Evolutionary conservation across 148 eudicot genomes (phyloP).

Genomic region (Pouteria glomerata): DNA sequence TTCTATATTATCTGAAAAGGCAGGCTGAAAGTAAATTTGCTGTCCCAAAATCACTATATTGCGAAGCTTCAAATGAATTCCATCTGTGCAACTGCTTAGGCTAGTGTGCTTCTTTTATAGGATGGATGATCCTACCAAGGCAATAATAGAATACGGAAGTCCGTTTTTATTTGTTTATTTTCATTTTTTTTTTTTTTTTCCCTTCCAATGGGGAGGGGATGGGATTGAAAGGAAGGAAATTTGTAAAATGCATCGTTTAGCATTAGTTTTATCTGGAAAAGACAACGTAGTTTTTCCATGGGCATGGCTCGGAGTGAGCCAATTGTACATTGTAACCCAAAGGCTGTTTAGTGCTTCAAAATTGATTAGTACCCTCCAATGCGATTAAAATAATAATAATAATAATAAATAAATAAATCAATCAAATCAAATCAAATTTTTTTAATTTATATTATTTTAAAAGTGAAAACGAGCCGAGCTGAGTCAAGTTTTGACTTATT

Average conservation of each 20-base stretch:
- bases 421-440: no score
- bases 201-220: neutral
- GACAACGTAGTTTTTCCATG: neutral
- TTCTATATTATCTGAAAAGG: slow-evolving; percentile 46
- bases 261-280: neutral
- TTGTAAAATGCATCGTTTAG: neutral
- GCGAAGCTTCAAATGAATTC: neutral
- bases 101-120: neutral
- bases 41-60: neutral
- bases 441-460: no score
- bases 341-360: no score
- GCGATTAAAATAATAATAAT: no score
- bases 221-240: neutral
- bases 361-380: no score
- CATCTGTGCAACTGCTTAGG: neutral
- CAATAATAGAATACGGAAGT: neutral
- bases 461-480: no score
- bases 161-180: neutral
- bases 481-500: no score
- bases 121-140: neutral
- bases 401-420: no score
- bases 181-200: no score
- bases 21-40: slow-evolving; percentile 29
- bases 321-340: neutral
- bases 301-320: neutral